Conservation (phyloP, 257 asterid genomes). For the Solanum chiquidenum region DNA sequence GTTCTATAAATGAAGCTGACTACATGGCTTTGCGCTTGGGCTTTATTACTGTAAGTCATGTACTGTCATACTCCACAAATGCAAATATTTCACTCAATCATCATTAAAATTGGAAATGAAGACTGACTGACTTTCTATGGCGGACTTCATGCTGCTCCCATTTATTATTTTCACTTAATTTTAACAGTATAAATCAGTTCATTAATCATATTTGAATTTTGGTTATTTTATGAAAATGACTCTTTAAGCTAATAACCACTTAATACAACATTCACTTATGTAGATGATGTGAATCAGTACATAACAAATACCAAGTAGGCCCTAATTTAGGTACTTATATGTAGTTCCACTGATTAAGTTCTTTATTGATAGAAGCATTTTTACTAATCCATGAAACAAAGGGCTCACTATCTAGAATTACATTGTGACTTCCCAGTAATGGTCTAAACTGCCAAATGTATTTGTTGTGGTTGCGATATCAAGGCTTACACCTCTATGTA, state of each 20-base stretch:
- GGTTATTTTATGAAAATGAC: background rate
- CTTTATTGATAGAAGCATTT: background rate
- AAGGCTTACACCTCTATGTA: background rate
- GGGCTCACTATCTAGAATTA: background rate
- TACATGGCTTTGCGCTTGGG: conserved; percentile 86
- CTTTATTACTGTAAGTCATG: conserved; percentile 56
- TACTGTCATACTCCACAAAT: background rate
- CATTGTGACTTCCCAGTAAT: background rate
- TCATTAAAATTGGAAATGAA: background rate
- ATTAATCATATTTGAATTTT: background rate
- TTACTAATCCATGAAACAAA: background rate
- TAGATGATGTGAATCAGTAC: background rate
- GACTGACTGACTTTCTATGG: background rate
- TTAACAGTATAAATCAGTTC: background rate
- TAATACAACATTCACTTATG: background rate
- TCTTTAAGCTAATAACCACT: background rate
- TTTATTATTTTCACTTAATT: background rate
- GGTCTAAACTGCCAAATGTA: background rate
- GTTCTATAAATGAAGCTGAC: conserved; percentile 86
- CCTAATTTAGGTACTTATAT: background rate
- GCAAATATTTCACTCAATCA: background rate
- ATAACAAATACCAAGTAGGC: background rate
- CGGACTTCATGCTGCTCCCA: background rate
- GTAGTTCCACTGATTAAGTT: background rate
- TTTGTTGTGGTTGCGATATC: background rate